These are phyloP conservation scores for Saccharomycopsis schoenii DNA, from an alignment of 805 yeast species.

Conservation along the genomic window DNA sequence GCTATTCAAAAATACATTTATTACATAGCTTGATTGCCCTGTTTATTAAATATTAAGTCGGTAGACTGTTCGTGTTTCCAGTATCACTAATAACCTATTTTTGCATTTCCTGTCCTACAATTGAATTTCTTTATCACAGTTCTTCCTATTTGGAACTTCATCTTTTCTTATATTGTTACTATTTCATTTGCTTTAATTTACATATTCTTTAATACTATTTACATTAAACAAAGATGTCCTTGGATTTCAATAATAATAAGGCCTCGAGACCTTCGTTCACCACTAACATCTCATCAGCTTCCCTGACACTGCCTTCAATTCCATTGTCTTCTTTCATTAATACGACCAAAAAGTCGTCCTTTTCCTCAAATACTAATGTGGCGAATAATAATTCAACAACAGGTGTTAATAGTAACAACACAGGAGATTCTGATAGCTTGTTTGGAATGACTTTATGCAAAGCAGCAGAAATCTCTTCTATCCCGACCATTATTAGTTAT, in stretches of 20 bases:
- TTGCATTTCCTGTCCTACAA: too few relatives aligned
- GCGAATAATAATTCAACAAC: neutral
- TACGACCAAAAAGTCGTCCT: neutral
- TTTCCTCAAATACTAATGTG: neutral
- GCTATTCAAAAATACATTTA: too few relatives aligned
- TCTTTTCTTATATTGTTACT: neutral
- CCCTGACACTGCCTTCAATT: neutral
- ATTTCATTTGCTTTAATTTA: neutral
- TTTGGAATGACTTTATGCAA: constrained; percentile 8
- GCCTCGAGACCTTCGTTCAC: neutral
- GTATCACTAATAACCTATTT: too few relatives aligned
- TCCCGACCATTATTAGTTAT: neutral
- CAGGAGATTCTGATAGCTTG: neutral
- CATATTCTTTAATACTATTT: neutral
- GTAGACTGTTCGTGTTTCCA: too few relatives aligned
- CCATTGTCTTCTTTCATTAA: neutral
- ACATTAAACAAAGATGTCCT: neutral
- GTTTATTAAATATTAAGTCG: too few relatives aligned
- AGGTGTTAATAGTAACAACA: neutral
- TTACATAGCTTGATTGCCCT: too few relatives aligned
- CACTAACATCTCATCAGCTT: neutral
- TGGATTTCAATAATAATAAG: neutral
- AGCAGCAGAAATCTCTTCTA: constrained; percentile 1
- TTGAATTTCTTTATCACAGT: too few relatives aligned
- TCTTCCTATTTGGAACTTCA: neutral